Percentiles rank a stretch among this genome's conserved stretches.
Conservation (phyloP, 106 monocot species). For the Cymbidium sinense region DNA sequence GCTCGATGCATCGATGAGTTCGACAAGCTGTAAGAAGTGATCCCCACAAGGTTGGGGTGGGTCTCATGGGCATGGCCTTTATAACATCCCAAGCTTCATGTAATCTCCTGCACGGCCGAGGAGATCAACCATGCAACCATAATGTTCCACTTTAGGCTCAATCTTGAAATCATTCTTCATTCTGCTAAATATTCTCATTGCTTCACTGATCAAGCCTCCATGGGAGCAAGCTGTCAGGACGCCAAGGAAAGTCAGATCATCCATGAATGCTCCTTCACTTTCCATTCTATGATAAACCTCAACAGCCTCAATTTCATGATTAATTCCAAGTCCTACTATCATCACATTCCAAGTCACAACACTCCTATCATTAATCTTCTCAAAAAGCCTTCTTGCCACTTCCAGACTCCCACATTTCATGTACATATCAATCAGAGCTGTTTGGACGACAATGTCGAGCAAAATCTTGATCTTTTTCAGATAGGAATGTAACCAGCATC, state of each 20-base stretch:
- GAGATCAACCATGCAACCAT: conserved; percentile 48
- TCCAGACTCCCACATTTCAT: conserved; percentile 49
- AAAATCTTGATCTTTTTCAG: conserved; percentile 24
- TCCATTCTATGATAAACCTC: conserved; percentile 41
- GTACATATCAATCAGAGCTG: conserved; percentile 68
- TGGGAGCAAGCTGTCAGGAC: conserved; percentile 37
- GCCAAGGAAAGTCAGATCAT: conserved; percentile 41
- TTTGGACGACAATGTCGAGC: conserved; percentile 30
- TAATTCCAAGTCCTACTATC: conserved; percentile 49
- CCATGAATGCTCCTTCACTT: conserved; percentile 20
- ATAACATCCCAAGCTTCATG: conserved; percentile 22
- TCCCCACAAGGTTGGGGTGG: conserved; percentile 34
- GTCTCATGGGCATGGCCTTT: conserved; percentile 26
- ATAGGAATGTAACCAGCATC: conserved; percentile 52
- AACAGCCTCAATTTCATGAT: conserved; percentile 28
- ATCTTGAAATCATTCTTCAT: conserved; percentile 25
- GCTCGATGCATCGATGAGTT: conserved; percentile 26
- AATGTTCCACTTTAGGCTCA: conserved; percentile 39
- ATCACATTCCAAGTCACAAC: conserved; percentile 60
- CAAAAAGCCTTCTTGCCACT: conserved; percentile 33
- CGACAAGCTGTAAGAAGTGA: conserved; percentile 43
- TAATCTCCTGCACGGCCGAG: conserved; percentile 41
- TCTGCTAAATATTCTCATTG: conserved; percentile 24
- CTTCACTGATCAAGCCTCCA: conserved; percentile 30
- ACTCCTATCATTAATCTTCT: conserved; percentile 11